Evolutionary conservation across 305 asterid species (phyloP).

Genomic region (Fraxinus sp.): DNA sequence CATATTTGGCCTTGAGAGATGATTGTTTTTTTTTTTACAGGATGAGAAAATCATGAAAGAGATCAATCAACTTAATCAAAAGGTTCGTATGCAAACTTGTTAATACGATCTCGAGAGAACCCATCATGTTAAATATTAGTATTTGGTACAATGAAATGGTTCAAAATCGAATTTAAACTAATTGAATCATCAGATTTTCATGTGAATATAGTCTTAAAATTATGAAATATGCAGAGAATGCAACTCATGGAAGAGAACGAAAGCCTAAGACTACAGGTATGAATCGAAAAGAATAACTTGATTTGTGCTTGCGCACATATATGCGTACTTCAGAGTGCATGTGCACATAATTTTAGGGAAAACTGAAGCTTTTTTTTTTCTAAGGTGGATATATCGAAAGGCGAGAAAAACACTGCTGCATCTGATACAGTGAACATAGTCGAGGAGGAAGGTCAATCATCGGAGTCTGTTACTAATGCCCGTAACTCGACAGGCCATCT

Average conservation of each 20-base stretch:
- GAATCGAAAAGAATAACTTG: background rate
- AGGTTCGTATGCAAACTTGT: constrained; percentile 36
- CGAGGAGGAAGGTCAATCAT: constrained; percentile 71
- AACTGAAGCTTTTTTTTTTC: background rate
- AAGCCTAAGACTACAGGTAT: constrained; percentile 53
- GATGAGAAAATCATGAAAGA: constrained; percentile 63
- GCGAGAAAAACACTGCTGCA: constrained; percentile 15
- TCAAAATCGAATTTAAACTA: background rate
- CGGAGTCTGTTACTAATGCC: constrained; percentile 45
- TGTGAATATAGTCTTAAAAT: background rate
- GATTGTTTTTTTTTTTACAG: constrained; percentile 26
- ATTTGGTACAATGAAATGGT: background rate
- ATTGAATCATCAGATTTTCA: background rate
- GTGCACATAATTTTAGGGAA: background rate
- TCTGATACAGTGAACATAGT: constrained; percentile 38
- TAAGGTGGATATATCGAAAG: constrained; percentile 50
- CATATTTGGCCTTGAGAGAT: background rate
- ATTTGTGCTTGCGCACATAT: background rate
- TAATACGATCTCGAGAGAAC: background rate
- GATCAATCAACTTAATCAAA: constrained; percentile 64
- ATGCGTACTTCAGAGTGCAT: background rate
- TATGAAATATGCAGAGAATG: constrained; percentile 47
- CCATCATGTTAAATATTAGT: background rate
- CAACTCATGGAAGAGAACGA: constrained; percentile 72
- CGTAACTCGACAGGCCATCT: constrained; percentile 38